Base-by-base conservation (phyloP, 495 filamentous ascomycete species). In the Hyaloscypha hepaticicola region DNA sequence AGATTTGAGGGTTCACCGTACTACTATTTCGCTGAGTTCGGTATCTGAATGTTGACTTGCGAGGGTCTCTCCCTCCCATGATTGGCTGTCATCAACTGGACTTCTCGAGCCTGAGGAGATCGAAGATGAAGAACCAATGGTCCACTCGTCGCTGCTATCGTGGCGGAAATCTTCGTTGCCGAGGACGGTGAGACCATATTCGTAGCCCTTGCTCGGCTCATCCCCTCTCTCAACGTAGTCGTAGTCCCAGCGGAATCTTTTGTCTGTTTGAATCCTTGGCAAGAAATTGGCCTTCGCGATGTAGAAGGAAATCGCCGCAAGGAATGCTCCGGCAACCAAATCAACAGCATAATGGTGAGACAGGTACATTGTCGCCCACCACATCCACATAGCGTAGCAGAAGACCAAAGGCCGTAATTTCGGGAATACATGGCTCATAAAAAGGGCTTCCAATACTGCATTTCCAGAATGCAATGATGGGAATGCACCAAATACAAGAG, bases 331-430 rank as follows among this genome's bases (percentile, higher is more conserved):
- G 61, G 87, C 91, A 55, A 97, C 89, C 52, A 97, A 79, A 76
- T 97, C 93, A 52, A 97, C 90, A 53, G 93, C 93, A 72, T 97
- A 97, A 76, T 97, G 93, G 76, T 97, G 93, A 50, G 91, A 93
- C 59, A 97, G 85, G 71, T 97, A 96, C 90, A 97, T 95, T 56
- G 93, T 97, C n/a, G 93, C 88, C 93, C 93, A 97, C 89, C 91
- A 96, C 72, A 97, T 87, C 93, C 93, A 97, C 60, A 88, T 80
- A 11, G 87, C 88, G 76, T 97, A 97, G 55, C 80, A 81, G 53
- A 92, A 81, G 77, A 94, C 95, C 27, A 93, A 72, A 38, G 87
- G 85, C 67, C 86, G 85, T 61, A 93, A 77, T 29, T 83, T 83
- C 2, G 93, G 93, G 80, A 97, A 97, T 71, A 91, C 84, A 71